A percentile compares a stretch with the other conserved stretches of the same genome.
Conservation (phyloP, 2,329 filamentous ascomycete genomes). For the Penicillium frequentans region DNA sequence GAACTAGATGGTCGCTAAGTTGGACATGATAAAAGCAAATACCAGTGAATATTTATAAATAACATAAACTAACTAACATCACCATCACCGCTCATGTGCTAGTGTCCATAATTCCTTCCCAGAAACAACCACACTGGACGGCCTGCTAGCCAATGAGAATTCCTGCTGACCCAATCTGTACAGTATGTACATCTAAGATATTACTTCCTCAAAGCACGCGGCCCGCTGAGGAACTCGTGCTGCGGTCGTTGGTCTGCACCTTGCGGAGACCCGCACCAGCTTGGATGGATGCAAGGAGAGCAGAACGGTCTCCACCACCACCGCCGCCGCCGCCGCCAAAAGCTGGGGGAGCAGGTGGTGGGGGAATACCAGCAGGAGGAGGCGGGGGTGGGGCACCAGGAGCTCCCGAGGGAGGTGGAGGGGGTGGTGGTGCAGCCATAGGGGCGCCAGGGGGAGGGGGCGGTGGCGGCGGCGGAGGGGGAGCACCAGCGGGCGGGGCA, state of each 20-base stretch:
- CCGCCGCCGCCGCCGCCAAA: conserved; percentile 54
- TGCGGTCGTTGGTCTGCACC: conserved; percentile 86
- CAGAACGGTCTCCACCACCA: conserved; percentile 47
- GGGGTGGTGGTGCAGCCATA: conserved; percentile 50
- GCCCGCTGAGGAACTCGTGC: conserved; percentile 70
- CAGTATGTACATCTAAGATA: conserved; percentile 16
- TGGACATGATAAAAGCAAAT: neutral
- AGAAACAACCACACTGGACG: neutral
- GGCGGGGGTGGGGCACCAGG: conserved; percentile 29
- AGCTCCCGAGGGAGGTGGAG: conserved; percentile 30
- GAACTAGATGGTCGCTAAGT: no score
- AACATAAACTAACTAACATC: neutral
- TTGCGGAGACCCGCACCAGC: conserved; percentile 78
- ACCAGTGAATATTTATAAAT: conserved; percentile 4
- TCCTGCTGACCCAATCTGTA: conserved; percentile 12
- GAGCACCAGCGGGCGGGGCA: conserved; percentile 26
- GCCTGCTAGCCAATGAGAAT: neutral
- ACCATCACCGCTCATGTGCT: neutral
- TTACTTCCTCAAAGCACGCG: conserved; percentile 56
- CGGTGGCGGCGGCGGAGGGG: conserved; percentile 37
- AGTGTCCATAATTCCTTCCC: neutral
- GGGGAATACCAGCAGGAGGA: conserved; percentile 41
- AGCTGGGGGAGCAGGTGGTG: conserved; percentile 47
- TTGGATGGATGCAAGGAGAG: conserved; percentile 80
- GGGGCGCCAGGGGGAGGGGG: conserved; percentile 34